Evolutionary conservation across 169 alveolate species (phyloP).

Genomic region (Sarcocystis neurona): DNA sequence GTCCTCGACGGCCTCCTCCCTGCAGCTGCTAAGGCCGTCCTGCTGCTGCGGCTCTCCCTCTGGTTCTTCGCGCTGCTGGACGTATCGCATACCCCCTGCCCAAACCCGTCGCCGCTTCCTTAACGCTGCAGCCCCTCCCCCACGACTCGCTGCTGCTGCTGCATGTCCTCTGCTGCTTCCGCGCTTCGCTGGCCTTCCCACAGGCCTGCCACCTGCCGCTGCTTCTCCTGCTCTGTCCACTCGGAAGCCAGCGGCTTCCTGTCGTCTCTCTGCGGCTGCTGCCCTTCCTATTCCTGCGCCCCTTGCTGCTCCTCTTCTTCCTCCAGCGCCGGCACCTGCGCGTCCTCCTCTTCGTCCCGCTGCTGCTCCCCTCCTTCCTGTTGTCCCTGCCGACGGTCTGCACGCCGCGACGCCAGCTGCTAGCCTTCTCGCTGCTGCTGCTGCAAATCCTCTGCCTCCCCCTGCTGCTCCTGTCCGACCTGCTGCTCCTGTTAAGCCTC

Average conservation of each 20-base stretch:
- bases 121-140: neutral
- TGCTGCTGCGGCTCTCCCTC: constrained; percentile 37
- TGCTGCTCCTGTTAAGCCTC: neutral
- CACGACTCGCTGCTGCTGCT: constrained; percentile 22
- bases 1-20: too few relatives aligned
- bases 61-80: neutral
- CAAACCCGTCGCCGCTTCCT: neutral
- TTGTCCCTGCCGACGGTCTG: neutral
- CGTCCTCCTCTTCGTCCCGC: neutral
- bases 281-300: neutral
- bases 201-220: neutral
- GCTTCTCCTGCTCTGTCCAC: constrained; percentile 38
- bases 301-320: too few relatives aligned
- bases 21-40: too few relatives aligned
- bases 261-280: too few relatives aligned
- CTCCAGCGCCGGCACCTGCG: too few relatives aligned
- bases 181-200: neutral
- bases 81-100: neutral
- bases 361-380: neutral
- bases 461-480: neutral
- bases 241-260: too few relatives aligned
- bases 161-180: neutral
- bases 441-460: neutral
- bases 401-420: neutral
- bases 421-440: neutral